A percentile compares a stretch with the other conserved stretches of the same genome.
These are phyloP conservation scores for Fusarium haematococcum DNA, from an alignment of 2,329 filamentous ascomycete species.

Conservation along the genomic window DNA sequence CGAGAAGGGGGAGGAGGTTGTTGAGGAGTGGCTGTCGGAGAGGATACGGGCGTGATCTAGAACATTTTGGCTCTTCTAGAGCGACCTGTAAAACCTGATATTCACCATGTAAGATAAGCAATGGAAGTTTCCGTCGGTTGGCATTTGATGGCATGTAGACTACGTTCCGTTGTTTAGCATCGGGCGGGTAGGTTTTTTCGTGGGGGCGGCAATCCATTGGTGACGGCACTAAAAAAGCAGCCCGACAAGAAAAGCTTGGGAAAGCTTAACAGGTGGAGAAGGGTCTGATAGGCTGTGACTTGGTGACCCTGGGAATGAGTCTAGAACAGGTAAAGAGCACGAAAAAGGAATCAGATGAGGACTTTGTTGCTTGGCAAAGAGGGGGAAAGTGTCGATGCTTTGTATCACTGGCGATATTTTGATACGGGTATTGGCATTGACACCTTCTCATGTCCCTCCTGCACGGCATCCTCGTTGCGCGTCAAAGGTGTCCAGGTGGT, in stretches of 20 bases:
- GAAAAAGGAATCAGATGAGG: not conserved
- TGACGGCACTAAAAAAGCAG: constrained; percentile 15
- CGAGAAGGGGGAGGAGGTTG: constrained; percentile 40
- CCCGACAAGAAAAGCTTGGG: constrained; percentile 15
- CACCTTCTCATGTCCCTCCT: not conserved
- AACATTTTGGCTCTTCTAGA: not conserved
- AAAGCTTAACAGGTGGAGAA: constrained; percentile 41
- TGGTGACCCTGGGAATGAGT: constrained; percentile 1
- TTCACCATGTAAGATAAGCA: not conserved
- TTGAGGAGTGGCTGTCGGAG: constrained; percentile 49
- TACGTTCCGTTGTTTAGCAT: not conserved
- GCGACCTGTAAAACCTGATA: not conserved
- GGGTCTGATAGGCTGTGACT: constrained; percentile 2
- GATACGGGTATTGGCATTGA: not conserved
- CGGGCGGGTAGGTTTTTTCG: constrained; percentile 3
- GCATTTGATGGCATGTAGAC: not conserved
- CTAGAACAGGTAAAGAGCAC: not conserved
- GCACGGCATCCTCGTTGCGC: not conserved
- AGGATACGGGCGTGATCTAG: constrained; percentile 10
- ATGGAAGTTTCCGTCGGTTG: not conserved
- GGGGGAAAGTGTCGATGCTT: not conserved
- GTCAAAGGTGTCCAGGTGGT: not conserved
- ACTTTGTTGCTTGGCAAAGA: not conserved
- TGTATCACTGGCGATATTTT: not conserved
- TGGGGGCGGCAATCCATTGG: constrained; percentile 1